A percentile compares a stretch with the other conserved stretches of the same genome.
Evolutionary conservation across 495 filamentous ascomycete species (phyloP).

Genomic region (Penicillium mononematosum): DNA sequence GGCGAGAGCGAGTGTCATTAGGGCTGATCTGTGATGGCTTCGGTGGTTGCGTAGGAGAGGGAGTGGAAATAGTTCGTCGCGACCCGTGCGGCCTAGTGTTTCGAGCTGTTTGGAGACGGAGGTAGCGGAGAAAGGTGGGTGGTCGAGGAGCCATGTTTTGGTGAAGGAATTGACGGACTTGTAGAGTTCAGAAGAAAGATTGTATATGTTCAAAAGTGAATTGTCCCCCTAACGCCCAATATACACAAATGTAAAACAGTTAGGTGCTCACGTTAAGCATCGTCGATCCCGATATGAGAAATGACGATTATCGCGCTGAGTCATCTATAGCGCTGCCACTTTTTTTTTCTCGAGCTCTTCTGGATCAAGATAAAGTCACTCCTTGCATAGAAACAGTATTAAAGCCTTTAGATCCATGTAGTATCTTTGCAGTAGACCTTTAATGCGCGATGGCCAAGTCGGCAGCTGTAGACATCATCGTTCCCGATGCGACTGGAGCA

Average conservation of each 20-base stretch:
- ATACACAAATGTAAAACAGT: neutral
- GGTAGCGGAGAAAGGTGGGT: constrained; percentile 19
- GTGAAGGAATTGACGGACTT: neutral
- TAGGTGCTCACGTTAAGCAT: neutral
- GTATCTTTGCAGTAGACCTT: constrained; percentile 4
- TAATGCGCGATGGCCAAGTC: constrained; percentile 17
- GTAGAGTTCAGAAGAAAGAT: neutral
- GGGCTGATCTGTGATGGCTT: constrained; percentile 17
- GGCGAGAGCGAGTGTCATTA: constrained; percentile 43
- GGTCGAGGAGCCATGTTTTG: constrained; percentile 16
- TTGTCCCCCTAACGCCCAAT: neutral
- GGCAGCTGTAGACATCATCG: constrained; percentile 23
- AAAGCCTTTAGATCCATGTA: constrained; percentile 2
- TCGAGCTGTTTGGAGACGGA: constrained; percentile 18
- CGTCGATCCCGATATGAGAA: neutral
- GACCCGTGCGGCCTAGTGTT: constrained; percentile 11
- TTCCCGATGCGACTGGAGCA: constrained; percentile 22
- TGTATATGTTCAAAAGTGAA: neutral
- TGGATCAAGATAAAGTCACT: neutral
- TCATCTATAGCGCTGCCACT: constrained; percentile 17
- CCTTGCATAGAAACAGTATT: constrained; percentile 10
- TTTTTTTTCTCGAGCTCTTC: constrained; percentile 4
- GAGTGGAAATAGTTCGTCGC: constrained; percentile 29
- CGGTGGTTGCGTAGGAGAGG: constrained; percentile 21
- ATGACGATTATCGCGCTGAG: constrained; percentile 20